Base-by-base conservation (phyloP, 495 filamentous ascomycete species). In the Oidiodendron maius region DNA sequence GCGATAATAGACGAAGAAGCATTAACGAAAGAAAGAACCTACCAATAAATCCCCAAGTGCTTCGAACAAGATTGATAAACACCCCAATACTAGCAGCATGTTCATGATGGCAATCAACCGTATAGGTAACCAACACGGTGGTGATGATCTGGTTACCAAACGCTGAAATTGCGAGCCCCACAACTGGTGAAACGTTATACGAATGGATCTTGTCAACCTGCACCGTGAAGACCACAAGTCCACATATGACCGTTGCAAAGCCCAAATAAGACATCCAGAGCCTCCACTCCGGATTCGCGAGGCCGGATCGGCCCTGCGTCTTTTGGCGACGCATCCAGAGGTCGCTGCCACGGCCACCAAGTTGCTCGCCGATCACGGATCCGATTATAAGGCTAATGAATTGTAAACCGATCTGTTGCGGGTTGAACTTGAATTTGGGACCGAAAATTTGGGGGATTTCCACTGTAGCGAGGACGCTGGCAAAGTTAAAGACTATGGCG, bases 101-200 rank as follows among this genome's bases (percentile, higher is more conserved):
- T 18, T 69, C 59, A 0, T 61, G 71, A 40, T 77, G 70, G 45
- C 69, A 73, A 58, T 77, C 71, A n/a, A 78, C 60, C 12, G 72
- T 61, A 56, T 76, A 76, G 5, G 74, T 79, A 39, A 77, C 64
- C 37, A 76, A 52, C 1, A 79, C 66, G 2, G 75, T 77, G 4
- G 75, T 77, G 17, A 79, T 66, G 6, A 79, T 56, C 57, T 79
- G 75, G 46, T 76, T 77, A 2, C 75, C 74, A 6, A 62, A 69
- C 6, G 67, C 70, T 2, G 66, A 66, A 35, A 79, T 70, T 6
- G 59, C 75, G 16, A 65, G 67, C 13, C 75, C 75, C 15, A 78
- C 55, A 15, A 77, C 65, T 1, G 75, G 75, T 2, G 70, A 57
- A 2, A 77, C 68, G 21, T 64, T 69, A 67, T 69, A 77, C 18